phyloP scores from a whole-genome alignment of 331 rosid species.

The Quercus phellos region DNA sequence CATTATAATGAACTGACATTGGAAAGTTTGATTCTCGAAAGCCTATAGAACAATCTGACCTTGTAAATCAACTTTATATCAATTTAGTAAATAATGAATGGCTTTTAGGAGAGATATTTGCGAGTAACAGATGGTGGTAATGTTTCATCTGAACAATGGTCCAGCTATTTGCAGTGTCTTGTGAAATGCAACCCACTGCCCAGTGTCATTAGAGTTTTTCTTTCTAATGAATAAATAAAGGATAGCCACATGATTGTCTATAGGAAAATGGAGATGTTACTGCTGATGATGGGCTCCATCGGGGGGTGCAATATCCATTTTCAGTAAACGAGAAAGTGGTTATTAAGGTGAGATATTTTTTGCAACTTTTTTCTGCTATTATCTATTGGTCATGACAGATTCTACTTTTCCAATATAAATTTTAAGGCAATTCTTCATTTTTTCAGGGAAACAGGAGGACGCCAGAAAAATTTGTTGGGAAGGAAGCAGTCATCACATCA shows the following conservation, averaged over 20 bases:
- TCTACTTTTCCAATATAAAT: conserved; percentile 11
- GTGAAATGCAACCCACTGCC: neutral
- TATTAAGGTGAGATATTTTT: conserved; percentile 62
- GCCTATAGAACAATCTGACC: neutral
- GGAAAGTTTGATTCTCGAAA: neutral
- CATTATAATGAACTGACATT: neutral
- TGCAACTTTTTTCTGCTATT: conserved; percentile 4
- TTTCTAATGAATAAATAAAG: conserved; percentile 16
- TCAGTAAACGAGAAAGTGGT: conserved; percentile 88
- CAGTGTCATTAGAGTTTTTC: conserved; percentile 9
- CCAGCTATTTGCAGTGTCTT: conserved; percentile 1
- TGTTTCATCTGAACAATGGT: neutral
- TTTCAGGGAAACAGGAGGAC: conserved; percentile 92
- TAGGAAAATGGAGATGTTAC: conserved; percentile 82
- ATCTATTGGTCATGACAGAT: neutral
- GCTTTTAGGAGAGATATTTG: neutral
- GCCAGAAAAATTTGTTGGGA: conserved; percentile 97
- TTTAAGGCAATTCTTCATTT: conserved; percentile 22
- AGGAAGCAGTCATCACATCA: conserved; percentile 96
- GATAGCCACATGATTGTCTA: conserved; percentile 7
- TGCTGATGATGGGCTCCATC: conserved; percentile 53
- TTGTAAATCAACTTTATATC: neutral
- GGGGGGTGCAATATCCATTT: conserved; percentile 92
- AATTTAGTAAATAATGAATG: neutral
- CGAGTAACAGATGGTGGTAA: conserved; percentile 1